Conservation (phyloP, 2,329 filamentous ascomycete genomes). For the Pseudonectria buxi region DNA sequence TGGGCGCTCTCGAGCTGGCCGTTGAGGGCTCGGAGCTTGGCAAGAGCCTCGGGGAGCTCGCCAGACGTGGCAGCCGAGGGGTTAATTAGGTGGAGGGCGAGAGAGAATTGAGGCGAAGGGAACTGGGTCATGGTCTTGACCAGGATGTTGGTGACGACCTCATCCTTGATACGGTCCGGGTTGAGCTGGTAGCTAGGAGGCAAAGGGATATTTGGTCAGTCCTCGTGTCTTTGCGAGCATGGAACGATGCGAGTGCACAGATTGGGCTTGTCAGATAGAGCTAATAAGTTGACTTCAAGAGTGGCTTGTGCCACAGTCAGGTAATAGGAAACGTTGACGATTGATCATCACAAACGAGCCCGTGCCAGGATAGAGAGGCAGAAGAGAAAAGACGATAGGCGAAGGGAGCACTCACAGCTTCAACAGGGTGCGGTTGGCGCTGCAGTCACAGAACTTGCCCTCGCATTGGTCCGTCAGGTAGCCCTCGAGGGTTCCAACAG, state of each 20-base stretch:
- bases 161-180: conserved; percentile 92
- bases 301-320: conserved; percentile 57
- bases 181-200: conserved; percentile 90
- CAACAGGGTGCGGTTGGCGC: conserved; percentile 89
- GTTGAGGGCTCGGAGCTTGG: conserved; percentile 79
- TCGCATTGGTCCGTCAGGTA: conserved; percentile 95
- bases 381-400: conserved; percentile 8
- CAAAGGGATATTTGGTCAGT: conserved; percentile 11
- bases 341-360: conserved; percentile 62
- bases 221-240: conserved; percentile 1
- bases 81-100: conserved; percentile 88
- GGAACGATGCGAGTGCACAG: conserved; percentile 1
- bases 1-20: conserved; percentile 82
- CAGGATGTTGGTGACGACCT: conserved; percentile 97
- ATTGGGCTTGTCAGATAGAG: conserved; percentile 59
- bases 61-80: conserved; percentile 60
- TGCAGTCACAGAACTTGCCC: conserved; percentile 87
- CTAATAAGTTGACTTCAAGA: conserved; percentile 65
- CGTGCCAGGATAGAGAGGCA: conserved; percentile 8
- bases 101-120: conserved; percentile 89
- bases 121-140: conserved; percentile 97
- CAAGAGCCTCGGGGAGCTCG: conserved; percentile 82
- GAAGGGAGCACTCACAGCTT: conserved; percentile 72
- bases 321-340: conserved; percentile 97
- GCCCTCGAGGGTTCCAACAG: conserved; percentile 84